Evolutionary conservation across 1,139 yeast genomes (phyloP).

Genomic region (Kurtzmaniella quercitrusa): DNA sequence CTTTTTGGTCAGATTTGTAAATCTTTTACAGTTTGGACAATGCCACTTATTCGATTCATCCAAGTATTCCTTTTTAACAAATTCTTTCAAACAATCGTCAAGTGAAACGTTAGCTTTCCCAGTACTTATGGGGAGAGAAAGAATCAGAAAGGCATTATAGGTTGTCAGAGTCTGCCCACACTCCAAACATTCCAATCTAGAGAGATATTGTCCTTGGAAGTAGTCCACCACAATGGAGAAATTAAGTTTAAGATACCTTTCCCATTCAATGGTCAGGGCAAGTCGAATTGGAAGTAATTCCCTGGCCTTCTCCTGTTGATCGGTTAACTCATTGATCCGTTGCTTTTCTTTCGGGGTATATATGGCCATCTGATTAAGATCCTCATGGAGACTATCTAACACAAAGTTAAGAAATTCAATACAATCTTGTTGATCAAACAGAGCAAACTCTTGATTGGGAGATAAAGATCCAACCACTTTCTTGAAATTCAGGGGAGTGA

Average conservation of each 20-base stretch:
- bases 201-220: conserved; percentile 87
- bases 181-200: conserved; percentile 69
- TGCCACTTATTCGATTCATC: conserved; percentile 87
- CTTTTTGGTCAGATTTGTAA: conserved; percentile 64
- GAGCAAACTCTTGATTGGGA: conserved; percentile 57
- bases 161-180: conserved; percentile 85
- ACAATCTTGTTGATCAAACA: conserved; percentile 89
- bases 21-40: conserved; percentile 75
- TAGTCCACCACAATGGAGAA: conserved; percentile 81
- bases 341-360: conserved; percentile 33
- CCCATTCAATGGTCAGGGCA: conserved; percentile 96
- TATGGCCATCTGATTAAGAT: conserved; percentile 59
- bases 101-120: conserved; percentile 17
- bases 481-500: conserved; percentile 58
- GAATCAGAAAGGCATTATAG: conserved; percentile 73
- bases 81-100: conserved; percentile 65
- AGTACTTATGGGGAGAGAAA: conserved; percentile 70
- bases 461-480: conserved; percentile 63
- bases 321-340: conserved; percentile 49
- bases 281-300: conserved; percentile 74
- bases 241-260: conserved; percentile 77
- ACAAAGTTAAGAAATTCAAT: conserved; percentile 84
- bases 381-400: conserved; percentile 85
- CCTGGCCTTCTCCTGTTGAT: conserved; percentile 69
- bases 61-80: conserved; percentile 61